phyloP scores from a whole-genome alignment of 2,329 filamentous ascomycete species.

The Ascomycota sp. region DNA sequence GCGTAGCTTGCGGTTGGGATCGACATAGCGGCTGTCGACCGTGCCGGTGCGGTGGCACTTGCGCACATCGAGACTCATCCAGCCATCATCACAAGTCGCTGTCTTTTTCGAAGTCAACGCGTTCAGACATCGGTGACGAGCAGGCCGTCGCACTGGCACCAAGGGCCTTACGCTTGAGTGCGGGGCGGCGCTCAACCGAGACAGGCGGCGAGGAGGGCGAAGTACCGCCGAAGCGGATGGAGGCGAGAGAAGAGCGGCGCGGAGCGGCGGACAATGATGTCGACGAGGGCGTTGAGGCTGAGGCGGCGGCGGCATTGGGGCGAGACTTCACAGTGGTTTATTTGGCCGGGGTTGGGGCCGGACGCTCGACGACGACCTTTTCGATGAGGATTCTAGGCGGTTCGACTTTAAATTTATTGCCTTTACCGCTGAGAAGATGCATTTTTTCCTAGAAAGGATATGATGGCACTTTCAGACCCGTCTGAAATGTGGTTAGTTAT shows the following conservation, averaged over 20 bases:
- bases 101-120: conserved; percentile 28
- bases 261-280: conserved; percentile 14
- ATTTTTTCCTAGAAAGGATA: conserved; percentile 5
- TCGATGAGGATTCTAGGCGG: conserved; percentile 30
- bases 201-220: conserved; percentile 20
- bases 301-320: conserved; percentile 7
- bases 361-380: conserved; percentile 24
- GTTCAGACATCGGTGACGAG: conserved; percentile 25
- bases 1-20: conserved; percentile 25
- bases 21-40: conserved; percentile 19
- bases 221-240: conserved; percentile 17
- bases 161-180: conserved; percentile 28
- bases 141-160: conserved; percentile 10
- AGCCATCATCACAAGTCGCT: conserved; percentile 31
- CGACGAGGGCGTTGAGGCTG: conserved; percentile 6
- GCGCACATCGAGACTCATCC: conserved; percentile 24
- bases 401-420: conserved; percentile 29
- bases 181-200: conserved; percentile 15
- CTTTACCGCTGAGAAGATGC: conserved; percentile 21
- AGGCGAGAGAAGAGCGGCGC: conserved; percentile 20
- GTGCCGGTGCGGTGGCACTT: conserved; percentile 26
- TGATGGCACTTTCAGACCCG: too few relatives aligned
- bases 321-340: conserved; percentile 13
- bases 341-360: conserved; percentile 13
- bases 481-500: too few relatives aligned